These are phyloP conservation scores for Phyllosticta paracitricarpa DNA, from an alignment of 2,329 filamentous ascomycete species.

Conservation along the genomic window DNA sequence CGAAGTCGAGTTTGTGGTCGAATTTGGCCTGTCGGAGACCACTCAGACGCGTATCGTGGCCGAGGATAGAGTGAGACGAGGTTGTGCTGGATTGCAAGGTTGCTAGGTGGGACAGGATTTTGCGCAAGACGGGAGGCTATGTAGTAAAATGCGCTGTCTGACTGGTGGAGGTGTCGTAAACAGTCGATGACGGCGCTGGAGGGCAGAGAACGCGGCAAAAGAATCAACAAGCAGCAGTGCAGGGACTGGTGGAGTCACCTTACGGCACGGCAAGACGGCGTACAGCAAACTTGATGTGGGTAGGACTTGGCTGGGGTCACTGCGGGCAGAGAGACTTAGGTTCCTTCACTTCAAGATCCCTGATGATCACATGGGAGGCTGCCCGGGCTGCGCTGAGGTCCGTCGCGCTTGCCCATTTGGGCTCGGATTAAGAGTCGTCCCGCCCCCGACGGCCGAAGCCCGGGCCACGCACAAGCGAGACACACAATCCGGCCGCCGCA, in stretches of 20 bases:
- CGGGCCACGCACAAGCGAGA: neutral
- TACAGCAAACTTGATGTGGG: neutral
- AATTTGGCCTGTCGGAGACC: neutral
- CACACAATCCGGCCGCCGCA: neutral
- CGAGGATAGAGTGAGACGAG: neutral
- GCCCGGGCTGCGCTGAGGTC: too few relatives aligned
- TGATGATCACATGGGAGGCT: neutral
- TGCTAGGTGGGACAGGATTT: conserved; percentile 2
- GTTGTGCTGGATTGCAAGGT: neutral
- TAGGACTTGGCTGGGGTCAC: neutral
- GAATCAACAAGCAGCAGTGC: neutral
- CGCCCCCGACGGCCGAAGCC: neutral
- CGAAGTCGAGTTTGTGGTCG: neutral
- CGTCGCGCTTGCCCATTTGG: neutral
- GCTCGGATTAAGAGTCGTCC: neutral
- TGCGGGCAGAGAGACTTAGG: neutral
- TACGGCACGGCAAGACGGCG: neutral
- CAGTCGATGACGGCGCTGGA: neutral
- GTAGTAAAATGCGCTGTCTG: neutral
- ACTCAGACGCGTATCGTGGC: neutral
- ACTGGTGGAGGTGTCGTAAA: neutral
- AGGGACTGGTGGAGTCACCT: neutral
- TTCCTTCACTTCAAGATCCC: neutral
- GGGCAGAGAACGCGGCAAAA: neutral
- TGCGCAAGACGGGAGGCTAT: neutral